These are phyloP conservation scores for Penicillium waksmanii DNA, from an alignment of 495 filamentous ascomycete genomes.

Conservation along the genomic window DNA sequence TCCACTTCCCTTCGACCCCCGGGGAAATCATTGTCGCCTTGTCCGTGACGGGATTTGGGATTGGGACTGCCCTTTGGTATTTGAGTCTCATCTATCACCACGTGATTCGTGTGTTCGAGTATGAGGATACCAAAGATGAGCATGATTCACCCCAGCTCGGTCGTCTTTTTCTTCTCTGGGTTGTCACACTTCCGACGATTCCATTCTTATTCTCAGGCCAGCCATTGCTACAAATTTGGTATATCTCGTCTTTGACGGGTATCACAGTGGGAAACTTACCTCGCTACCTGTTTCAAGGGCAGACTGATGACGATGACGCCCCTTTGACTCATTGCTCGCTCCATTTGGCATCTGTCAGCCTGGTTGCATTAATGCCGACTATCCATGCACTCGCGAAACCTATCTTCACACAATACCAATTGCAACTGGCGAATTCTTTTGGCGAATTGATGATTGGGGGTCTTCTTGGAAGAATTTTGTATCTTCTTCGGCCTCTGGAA, in stretches of 20 bases:
- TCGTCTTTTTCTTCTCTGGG: conserved; percentile 11
- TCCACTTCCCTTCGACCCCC: conserved; percentile 14
- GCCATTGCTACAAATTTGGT: conserved; percentile 3
- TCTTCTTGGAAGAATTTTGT: conserved; percentile 2
- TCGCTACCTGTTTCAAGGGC: background rate
- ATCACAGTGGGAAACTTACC: conserved; percentile 10
- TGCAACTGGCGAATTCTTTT: conserved; percentile 10
- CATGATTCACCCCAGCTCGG: conserved; percentile 1
- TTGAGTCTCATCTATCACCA: background rate
- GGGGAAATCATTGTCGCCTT: conserved; percentile 14
- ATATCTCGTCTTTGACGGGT: conserved; percentile 3
- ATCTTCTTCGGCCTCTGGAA: conserved; percentile 11
- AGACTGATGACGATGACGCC: background rate
- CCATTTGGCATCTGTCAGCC: conserved; percentile 7
- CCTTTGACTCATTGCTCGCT: background rate
- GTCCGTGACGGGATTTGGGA: conserved; percentile 11
- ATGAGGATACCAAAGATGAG: conserved; percentile 1
- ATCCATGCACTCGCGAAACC: conserved; percentile 13
- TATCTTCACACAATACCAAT: background rate
- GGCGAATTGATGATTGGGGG: conserved; percentile 7
- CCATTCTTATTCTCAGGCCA: conserved; percentile 1
- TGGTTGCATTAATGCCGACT: conserved; percentile 8
- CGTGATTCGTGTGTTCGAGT: background rate
- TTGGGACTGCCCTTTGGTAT: conserved; percentile 10
- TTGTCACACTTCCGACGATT: conserved; percentile 1